Percentiles rank a stretch among this genome's conserved stretches.
Conservation (phyloP, 2,329 filamentous ascomycete species). For the Aspergillus melleus region DNA sequence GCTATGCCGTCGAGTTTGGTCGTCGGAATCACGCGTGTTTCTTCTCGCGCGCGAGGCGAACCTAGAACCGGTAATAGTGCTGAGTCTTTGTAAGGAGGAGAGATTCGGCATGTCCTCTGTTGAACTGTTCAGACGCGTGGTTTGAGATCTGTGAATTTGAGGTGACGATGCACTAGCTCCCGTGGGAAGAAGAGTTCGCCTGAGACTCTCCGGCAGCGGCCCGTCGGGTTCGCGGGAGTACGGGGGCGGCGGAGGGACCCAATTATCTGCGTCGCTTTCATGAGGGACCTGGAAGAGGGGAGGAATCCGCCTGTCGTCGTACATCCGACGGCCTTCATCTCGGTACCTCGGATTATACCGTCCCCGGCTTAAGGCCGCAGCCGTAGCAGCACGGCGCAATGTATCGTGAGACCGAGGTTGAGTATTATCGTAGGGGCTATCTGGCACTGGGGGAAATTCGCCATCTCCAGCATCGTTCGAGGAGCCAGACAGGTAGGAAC, state of each 20-base stretch:
- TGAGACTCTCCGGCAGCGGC: constrained; percentile 40
- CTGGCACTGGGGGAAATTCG: constrained; percentile 58
- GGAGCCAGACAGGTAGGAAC: constrained; percentile 26
- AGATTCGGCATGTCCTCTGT: constrained; percentile 22
- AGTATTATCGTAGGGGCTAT: constrained; percentile 71
- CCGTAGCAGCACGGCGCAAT: constrained; percentile 68
- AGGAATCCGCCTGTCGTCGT: constrained; percentile 24
- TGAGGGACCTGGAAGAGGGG: constrained; percentile 65
- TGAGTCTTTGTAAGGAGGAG: constrained; percentile 29
- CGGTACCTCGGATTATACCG: constrained; percentile 58
- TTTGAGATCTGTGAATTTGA: constrained; percentile 24
- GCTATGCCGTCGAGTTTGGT: constrained; percentile 13
- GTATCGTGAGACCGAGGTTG: constrained; percentile 70
- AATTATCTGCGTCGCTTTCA: constrained; percentile 84
- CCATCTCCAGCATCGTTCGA: constrained; percentile 21
- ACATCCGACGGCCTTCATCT: constrained; percentile 42
- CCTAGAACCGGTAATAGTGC: constrained; percentile 25
- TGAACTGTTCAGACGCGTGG: constrained; percentile 26
- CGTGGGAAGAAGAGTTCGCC: constrained; percentile 33
- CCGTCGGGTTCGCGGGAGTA: constrained; percentile 52
- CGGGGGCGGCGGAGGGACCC: constrained; percentile 81
- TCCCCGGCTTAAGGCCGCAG: constrained; percentile 71
- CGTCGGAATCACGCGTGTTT: constrained; percentile 18
- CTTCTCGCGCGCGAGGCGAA: constrained; percentile 20
- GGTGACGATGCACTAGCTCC: constrained; percentile 10